Evolutionary conservation across 495 filamentous ascomycete genomes (phyloP), one percentile per base, ranked within the genome.

Genomic region (Hyaloscypha bicolor): DNA sequence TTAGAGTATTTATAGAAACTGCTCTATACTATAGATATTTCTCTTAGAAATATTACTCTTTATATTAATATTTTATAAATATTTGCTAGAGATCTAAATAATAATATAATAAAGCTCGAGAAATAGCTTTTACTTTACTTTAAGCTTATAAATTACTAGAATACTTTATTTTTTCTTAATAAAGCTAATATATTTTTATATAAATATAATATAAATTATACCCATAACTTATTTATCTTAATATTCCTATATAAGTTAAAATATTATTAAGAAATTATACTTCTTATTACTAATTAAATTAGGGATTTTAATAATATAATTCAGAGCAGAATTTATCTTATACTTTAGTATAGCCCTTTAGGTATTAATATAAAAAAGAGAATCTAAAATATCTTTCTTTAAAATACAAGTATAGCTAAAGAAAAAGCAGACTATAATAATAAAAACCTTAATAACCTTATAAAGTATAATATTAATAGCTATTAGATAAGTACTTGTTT

Each of bases 131-230:
- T 76, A 37, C 57, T 70, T 0, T 77, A 85, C 25, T 74, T 85
- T 11, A 68, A 77, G 33, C 73, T 82, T 39, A 75, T 73, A 5
- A 73, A 63, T 0, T 67, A 71, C 32, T 84, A 80, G 80, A 74
- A 73, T 2, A 76, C 75, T n/a, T 69, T 84, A 8, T 62, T 84
- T 6, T 75, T 84, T 32, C 67, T 80, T 2, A 78, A 79, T 37
- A 75, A 80, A 64, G 75, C 76, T 0, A 77, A 80, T 60, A 75
- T 78, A 8, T 79, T 77, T 70, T 67, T 80, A 81, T 60, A 64
- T 79, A 66, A n/a, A n/a, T n/a, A n/a, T n/a, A n/a, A n/a, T n/a
- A n/a, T n/a, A n/a, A n/a, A n/a, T n/a, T 79, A 66, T n/a, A 67
- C 72, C n/a, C 55, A 48, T 53, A 69, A 69, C 25, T 21, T 55